Percentiles rank a stretch among this genome's conserved stretches.
Conservation (phyloP, 2,329 filamentous ascomycete species). For the Lojkania enalia region DNA sequence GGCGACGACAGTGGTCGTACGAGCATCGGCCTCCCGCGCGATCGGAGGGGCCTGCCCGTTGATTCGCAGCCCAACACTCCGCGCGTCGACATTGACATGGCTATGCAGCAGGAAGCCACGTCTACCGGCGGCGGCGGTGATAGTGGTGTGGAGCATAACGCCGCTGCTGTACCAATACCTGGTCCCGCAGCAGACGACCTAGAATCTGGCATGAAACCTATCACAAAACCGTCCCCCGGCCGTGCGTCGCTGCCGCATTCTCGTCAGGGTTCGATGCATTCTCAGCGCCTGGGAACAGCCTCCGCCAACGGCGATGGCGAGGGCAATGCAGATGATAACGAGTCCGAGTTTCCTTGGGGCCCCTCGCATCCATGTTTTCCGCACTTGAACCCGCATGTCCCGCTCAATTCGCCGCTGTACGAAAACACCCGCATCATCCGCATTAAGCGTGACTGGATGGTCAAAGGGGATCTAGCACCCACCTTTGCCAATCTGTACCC, state of each 20-base stretch:
- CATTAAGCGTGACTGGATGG: slow-evolving; percentile 87
- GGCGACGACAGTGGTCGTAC: slow-evolving; percentile 54
- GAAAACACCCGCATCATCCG: slow-evolving; percentile 84
- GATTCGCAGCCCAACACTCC: slow-evolving; percentile 31
- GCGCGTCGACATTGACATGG: slow-evolving; percentile 24
- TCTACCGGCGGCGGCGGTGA: slow-evolving; percentile 17
- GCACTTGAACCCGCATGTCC: slow-evolving; percentile 89
- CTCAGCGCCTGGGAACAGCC: slow-evolving; percentile 17
- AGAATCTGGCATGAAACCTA: slow-evolving; percentile 24
- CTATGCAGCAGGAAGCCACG: slow-evolving; percentile 20
- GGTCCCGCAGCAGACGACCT: slow-evolving; percentile 24
- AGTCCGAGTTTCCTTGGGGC: slow-evolving; percentile 78
- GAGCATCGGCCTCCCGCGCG: slow-evolving; percentile 56
- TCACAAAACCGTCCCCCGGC: slow-evolving; percentile 13
- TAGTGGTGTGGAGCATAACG: neutral
- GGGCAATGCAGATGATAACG: slow-evolving; percentile 45
- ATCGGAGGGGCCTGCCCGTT: slow-evolving; percentile 32
- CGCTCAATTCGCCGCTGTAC: slow-evolving; percentile 73
- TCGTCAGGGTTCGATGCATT: slow-evolving; percentile 33
- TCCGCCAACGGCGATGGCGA: slow-evolving; percentile 57
- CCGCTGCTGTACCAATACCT: slow-evolving; percentile 14
- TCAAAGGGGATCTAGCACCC: slow-evolving; percentile 85
- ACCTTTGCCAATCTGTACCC: slow-evolving; percentile 95
- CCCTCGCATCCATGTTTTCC: slow-evolving; percentile 93
- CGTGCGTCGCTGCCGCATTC: slow-evolving; percentile 35